phyloP scores from a whole-genome alignment of 179 eudicot genomes.

The Vitellaria paradoxa region DNA sequence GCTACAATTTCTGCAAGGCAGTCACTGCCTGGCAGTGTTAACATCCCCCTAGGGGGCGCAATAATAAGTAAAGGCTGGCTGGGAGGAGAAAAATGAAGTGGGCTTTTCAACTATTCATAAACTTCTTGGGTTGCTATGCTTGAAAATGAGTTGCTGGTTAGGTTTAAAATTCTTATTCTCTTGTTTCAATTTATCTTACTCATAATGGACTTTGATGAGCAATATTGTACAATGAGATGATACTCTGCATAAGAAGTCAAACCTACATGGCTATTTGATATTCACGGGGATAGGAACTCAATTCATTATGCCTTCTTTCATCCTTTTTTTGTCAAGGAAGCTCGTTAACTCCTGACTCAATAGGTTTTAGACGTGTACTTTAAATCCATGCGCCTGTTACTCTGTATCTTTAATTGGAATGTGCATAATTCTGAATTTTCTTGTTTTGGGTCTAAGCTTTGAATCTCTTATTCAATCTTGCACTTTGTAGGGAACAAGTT shows the following conservation, averaged over 20 bases:
- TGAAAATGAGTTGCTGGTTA: too few relatives aligned
- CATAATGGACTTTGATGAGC: neutral
- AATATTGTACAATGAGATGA: neutral
- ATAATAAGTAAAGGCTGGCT: neutral
- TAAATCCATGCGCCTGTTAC: too few relatives aligned
- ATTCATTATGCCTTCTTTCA: neutral
- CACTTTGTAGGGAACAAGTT: conserved; percentile 45
- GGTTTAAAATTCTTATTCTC: neutral
- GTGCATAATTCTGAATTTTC: too few relatives aligned
- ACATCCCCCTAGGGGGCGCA: too few relatives aligned
- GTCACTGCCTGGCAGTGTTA: too few relatives aligned
- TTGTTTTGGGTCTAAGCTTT: too few relatives aligned
- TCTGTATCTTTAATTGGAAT: too few relatives aligned
- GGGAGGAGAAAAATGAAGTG: neutral
- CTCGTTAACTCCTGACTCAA: neutral
- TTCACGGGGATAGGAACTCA: neutral
- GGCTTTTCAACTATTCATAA: neutral
- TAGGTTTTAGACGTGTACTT: neutral
- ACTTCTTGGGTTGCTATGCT: neutral
- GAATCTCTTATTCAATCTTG: too few relatives aligned
- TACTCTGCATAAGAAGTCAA: neutral
- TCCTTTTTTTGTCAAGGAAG: neutral
- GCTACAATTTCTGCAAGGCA: too few relatives aligned
- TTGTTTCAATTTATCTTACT: neutral
- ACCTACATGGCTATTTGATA: neutral